Evolutionary conservation across 768 basidiomycete genomes (phyloP).

Genomic region (Candolleomyces eurysporus): DNA sequence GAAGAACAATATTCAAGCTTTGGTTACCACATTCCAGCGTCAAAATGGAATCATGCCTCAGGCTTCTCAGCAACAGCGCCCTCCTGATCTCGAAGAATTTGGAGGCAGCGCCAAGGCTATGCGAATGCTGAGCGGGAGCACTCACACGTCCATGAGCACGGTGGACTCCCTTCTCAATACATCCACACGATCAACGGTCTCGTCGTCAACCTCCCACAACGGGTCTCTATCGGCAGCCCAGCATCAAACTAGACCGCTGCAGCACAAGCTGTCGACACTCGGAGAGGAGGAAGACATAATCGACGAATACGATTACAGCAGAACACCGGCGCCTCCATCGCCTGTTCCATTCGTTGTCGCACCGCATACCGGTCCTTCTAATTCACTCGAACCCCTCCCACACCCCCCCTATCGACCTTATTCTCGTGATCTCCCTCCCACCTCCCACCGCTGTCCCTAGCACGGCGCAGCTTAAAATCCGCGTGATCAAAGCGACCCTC

Average conservation of each 20-base stretch:
- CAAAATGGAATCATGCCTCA: slow-evolving; percentile 39
- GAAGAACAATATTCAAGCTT: slow-evolving; percentile 76
- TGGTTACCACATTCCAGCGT: slow-evolving; percentile 70
- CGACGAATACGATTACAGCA: slow-evolving; percentile 44
- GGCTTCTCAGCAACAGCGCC: slow-evolving; percentile 28
- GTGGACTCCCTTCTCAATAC: slow-evolving; percentile 68
- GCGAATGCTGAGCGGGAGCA: slow-evolving; percentile 79
- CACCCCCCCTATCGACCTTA: slow-evolving; percentile 92
- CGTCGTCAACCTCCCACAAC: slow-evolving; percentile 67
- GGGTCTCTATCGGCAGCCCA: slow-evolving; percentile 45
- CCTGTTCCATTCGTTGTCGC: slow-evolving; percentile 43
- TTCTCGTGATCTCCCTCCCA: slow-evolving; percentile 88
- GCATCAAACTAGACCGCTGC: slow-evolving; percentile 22
- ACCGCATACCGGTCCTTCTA: slow-evolving; percentile 74
- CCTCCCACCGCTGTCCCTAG: slow-evolving; percentile 67
- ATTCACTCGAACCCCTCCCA: slow-evolving; percentile 75
- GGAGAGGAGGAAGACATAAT: slow-evolving; percentile 61
- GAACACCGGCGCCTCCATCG: slow-evolving; percentile 35
- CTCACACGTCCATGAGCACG: slow-evolving; percentile 60
- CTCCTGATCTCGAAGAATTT: slow-evolving; percentile 70
- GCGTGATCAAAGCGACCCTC: slow-evolving; percentile 85
- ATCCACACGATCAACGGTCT: slow-evolving; percentile 65
- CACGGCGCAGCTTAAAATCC: slow-evolving; percentile 81
- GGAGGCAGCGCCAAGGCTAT: slow-evolving; percentile 74
- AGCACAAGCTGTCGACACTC: slow-evolving; percentile 60